These are phyloP conservation scores for Zalaria sp. DNA, from an alignment of 2,329 filamentous ascomycete genomes.

Conservation along the genomic window DNA sequence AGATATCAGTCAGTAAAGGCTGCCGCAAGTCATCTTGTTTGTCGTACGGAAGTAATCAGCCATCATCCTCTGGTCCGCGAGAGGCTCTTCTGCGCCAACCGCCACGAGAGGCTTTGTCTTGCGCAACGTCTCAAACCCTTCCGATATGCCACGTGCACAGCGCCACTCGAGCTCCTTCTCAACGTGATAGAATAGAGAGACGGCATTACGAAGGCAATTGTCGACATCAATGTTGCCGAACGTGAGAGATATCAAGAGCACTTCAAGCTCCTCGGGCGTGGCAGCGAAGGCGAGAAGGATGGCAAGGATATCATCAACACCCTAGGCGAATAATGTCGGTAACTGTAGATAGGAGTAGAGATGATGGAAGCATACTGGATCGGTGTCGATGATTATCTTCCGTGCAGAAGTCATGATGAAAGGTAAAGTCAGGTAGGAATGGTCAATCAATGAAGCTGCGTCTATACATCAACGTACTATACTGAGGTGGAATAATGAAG, in stretches of 20 bases:
- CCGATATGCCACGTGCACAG: constrained; percentile 47
- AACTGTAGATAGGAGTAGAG: neutral
- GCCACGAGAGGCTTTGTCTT: constrained; percentile 60
- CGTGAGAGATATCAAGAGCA: constrained; percentile 74
- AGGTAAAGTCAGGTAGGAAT: no score
- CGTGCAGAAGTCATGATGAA: constrained; percentile 25
- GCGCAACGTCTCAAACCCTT: constrained; percentile 61
- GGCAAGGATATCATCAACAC: constrained; percentile 83
- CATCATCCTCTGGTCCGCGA: constrained; percentile 66
- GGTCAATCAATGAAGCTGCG: no score
- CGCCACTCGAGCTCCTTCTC: constrained; percentile 84
- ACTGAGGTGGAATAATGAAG: no score
- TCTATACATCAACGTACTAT: no score
- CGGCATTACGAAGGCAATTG: constrained; percentile 74
- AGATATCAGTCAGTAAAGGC: constrained; percentile 2
- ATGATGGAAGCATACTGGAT: constrained; percentile 1
- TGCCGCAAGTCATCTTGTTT: neutral
- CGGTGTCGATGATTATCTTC: constrained; percentile 72
- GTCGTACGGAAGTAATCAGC: constrained; percentile 65
- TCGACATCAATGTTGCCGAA: constrained; percentile 87
- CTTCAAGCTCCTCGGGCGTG: constrained; percentile 68
- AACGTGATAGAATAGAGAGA: constrained; percentile 82
- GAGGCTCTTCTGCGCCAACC: constrained; percentile 70
- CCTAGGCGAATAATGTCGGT: constrained; percentile 24
- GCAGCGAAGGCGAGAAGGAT: constrained; percentile 76